Percentiles rank a stretch among this genome's conserved stretches.
Evolutionary conservation across 2,329 filamentous ascomycete genomes (phyloP).

Genomic region (Talaromyces funiculosus): DNA sequence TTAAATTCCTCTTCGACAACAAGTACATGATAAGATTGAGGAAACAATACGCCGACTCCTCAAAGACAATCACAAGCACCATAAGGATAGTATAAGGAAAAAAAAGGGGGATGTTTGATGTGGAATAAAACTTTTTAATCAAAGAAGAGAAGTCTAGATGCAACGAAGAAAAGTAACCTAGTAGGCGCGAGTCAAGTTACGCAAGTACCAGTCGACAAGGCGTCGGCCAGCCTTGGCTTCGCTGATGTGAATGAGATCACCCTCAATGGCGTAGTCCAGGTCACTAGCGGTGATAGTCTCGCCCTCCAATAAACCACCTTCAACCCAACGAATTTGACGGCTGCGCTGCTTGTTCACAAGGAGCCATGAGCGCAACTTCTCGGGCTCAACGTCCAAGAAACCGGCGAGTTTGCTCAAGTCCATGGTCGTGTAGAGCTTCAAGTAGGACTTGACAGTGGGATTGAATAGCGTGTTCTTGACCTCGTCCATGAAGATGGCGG

Average conservation of each 20-base stretch:
- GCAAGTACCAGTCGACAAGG: constrained; percentile 97
- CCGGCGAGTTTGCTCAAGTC: constrained; percentile 96
- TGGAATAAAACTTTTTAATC: constrained; percentile 12
- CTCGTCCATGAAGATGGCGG: constrained; percentile 98
- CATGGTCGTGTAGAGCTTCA: constrained; percentile 99
- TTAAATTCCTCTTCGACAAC: not conserved
- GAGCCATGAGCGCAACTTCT: constrained; percentile 88
- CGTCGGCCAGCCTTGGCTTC: constrained; percentile 97
- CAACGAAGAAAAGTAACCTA: constrained; percentile 31
- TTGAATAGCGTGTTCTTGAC: constrained; percentile 99
- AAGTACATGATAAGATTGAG: not conserved
- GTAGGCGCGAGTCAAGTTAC: constrained; percentile 93
- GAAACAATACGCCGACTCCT: constrained; percentile 14
- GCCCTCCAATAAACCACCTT: constrained; percentile 83
- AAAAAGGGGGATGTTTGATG: constrained; percentile 10
- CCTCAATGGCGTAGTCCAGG: constrained; percentile 94
- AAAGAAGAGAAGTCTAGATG: constrained; percentile 12
- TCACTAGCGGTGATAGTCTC: constrained; percentile 91
- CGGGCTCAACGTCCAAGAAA: constrained; percentile 95
- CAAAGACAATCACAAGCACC: constrained; percentile 12
- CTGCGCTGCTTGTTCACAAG: constrained; percentile 98
- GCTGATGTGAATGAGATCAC: constrained; percentile 95
- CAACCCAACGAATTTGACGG: constrained; percentile 90
- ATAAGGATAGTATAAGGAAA: constrained; percentile 9
- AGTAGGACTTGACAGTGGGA: constrained; percentile 95